Evolutionary conservation across 2,329 filamentous ascomycete genomes (phyloP).

Genomic region (Cryphonectria carpinicola): DNA sequence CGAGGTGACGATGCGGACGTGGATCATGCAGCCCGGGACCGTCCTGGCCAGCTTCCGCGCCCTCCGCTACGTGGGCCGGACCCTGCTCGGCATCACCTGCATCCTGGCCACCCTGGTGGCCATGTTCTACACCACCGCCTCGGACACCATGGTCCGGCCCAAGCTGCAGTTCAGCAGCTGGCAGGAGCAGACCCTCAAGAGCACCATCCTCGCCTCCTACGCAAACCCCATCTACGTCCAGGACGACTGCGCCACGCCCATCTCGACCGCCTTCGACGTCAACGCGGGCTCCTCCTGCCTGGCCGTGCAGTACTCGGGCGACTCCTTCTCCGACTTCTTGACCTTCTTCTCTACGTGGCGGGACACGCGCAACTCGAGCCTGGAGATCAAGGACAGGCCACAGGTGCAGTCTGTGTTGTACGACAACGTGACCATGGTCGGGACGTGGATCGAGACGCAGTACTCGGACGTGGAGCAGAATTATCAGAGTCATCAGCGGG

Average conservation of each 20-base stretch:
- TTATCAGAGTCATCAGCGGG: conserved; percentile 54
- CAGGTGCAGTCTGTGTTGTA: conserved; percentile 65
- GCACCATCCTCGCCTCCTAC: conserved; percentile 64
- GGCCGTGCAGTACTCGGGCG: conserved; percentile 70
- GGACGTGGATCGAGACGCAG: conserved; percentile 67
- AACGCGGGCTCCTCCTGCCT: conserved; percentile 62
- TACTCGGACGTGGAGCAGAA: conserved; percentile 55
- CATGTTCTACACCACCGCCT: conserved; percentile 77
- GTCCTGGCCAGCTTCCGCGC: conserved; percentile 71
- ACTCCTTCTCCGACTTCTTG: conserved; percentile 71
- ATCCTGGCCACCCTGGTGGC: conserved; percentile 67
- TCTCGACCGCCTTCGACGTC: conserved; percentile 48
- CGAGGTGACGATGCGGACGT: conserved; percentile 77
- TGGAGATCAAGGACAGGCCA: conserved; percentile 55
- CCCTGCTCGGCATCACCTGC: conserved; percentile 66
- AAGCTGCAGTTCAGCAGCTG: conserved; percentile 65
- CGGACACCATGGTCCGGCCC: conserved; percentile 74
- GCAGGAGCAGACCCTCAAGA: conserved; percentile 54
- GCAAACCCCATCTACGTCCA: conserved; percentile 63
- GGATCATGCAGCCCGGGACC: conserved; percentile 74
- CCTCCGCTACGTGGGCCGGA: conserved; percentile 65
- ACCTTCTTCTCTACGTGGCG: conserved; percentile 64
- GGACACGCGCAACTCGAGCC: conserved; percentile 45
- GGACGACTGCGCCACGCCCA: conserved; percentile 63
- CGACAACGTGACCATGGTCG: conserved; percentile 73